Evolutionary conservation across 2,329 filamentous ascomycete species (phyloP).

Genomic region (Paraphoma sp.): DNA sequence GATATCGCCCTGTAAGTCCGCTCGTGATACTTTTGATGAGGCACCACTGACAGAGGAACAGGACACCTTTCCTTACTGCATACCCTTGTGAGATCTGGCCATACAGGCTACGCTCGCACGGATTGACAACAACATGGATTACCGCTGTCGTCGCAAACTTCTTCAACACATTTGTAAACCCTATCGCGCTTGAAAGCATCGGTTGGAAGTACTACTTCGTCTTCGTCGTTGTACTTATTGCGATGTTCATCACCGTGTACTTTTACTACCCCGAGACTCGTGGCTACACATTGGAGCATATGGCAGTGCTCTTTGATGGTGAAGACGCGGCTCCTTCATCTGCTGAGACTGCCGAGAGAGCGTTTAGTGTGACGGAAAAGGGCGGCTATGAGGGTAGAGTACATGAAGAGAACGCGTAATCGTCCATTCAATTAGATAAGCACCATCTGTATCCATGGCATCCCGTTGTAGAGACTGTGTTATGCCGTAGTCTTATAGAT

Average conservation of each 20-base stretch:
- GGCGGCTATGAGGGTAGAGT: not conserved
- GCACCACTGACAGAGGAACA: conserved; percentile 12
- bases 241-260: conserved; percentile 1
- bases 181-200: conserved; percentile 23
- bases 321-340: conserved; percentile 34
- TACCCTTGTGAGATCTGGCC: conserved; percentile 45
- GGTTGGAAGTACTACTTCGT: conserved; percentile 31
- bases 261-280: conserved; percentile 15
- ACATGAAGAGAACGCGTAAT: not conserved
- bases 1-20: conserved; percentile 40
- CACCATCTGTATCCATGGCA: too few species aligned
- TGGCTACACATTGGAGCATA: conserved; percentile 10
- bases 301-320: conserved; percentile 12
- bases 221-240: conserved; percentile 14
- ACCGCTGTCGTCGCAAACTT: conserved; percentile 8
- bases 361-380: not conserved
- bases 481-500: too few species aligned
- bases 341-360: not conserved
- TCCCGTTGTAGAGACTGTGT: too few species aligned
- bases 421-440: too few species aligned
- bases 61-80: conserved; percentile 31
- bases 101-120: conserved; percentile 28
- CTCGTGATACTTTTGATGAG: not conserved
- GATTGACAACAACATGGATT: conserved; percentile 46
- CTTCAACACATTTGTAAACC: conserved; percentile 16